Percentiles rank a stretch among this genome's conserved stretches.
phyloP scores from a whole-genome alignment of 2,329 filamentous ascomycete genomes.

The Ceratocystis eucalypticola region DNA sequence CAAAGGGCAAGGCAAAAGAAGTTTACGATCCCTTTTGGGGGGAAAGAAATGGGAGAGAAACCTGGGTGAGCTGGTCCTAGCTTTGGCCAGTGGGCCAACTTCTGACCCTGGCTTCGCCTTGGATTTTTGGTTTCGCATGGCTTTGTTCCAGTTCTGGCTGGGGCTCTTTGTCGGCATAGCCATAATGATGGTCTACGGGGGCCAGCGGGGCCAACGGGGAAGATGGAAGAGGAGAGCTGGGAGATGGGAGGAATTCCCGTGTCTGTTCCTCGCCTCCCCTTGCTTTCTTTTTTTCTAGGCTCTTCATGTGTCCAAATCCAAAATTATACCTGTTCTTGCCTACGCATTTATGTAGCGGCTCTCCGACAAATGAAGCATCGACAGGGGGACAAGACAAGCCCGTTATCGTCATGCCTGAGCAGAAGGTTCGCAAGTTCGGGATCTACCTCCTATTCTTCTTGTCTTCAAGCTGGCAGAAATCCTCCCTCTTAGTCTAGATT shows the following conservation, averaged over 20 bases:
- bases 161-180: not conserved
- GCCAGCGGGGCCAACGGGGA: constrained; percentile 1
- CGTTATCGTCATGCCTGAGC: too few species aligned
- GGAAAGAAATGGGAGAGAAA: not conserved
- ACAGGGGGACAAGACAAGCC: too few species aligned
- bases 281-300: not conserved
- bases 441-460: too few species aligned
- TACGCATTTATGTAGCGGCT: too few species aligned
- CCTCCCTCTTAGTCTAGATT: too few species aligned
- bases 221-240: not conserved
- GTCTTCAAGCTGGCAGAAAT: too few species aligned
- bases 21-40: not conserved
- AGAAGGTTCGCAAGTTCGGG: too few species aligned
- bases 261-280: not conserved
- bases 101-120: not conserved
- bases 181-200: not conserved
- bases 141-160: not conserved
- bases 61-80: not conserved
- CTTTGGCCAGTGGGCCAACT: not conserved
- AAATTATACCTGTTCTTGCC: too few species aligned
- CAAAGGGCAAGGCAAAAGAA: not conserved
- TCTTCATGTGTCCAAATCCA: not conserved
- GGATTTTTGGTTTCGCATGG: not conserved
- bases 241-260: not conserved
- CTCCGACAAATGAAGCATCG: too few species aligned